A percentile compares a stretch with the other conserved stretches of the same genome.
These are phyloP conservation scores for Hanseniaspora taiwanica DNA, from an alignment of 805 yeast genomes.

Conservation along the genomic window DNA sequence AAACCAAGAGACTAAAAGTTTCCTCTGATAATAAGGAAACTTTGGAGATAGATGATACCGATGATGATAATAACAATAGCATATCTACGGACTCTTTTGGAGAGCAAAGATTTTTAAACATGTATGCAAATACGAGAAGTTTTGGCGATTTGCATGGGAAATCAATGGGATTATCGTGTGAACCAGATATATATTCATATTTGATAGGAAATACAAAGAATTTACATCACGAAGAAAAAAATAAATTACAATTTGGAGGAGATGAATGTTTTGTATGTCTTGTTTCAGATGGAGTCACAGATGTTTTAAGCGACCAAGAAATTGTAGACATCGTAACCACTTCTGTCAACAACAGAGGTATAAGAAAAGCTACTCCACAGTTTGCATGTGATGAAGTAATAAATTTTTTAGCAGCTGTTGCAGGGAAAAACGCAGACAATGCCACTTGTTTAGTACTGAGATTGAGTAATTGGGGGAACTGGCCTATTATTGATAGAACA, in stretches of 20 bases:
- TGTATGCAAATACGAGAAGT: conserved; percentile 82
- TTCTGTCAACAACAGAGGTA: conserved; percentile 48
- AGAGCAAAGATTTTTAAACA: conserved; percentile 62
- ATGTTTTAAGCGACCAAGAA: conserved; percentile 76
- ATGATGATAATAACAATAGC: conserved; percentile 4
- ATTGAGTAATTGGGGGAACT: conserved; percentile 84
- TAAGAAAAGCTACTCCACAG: conserved; percentile 66
- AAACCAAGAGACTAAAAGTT: conserved; percentile 44
- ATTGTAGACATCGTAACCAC: conserved; percentile 71
- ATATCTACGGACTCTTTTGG: conserved; percentile 94
- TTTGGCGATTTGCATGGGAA: conserved; percentile 84
- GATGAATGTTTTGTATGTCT: conserved; percentile 78
- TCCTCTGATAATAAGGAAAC: background rate
- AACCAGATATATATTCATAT: conserved; percentile 71
- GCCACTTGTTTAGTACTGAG: conserved; percentile 83
- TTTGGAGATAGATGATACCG: background rate
- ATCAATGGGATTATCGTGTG: conserved; percentile 75
- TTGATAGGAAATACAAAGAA: conserved; percentile 47
- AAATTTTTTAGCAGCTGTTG: conserved; percentile 69
- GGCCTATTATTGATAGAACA: conserved; percentile 78
- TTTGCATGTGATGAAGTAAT: conserved; percentile 76
- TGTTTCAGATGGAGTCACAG: conserved; percentile 80
- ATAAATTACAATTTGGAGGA: conserved; percentile 47
- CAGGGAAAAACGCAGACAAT: conserved; percentile 70
- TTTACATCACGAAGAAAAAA: conserved; percentile 26